Base-by-base conservation (phyloP, 345 rosid genomes). In the Trapa incisa region DNA sequence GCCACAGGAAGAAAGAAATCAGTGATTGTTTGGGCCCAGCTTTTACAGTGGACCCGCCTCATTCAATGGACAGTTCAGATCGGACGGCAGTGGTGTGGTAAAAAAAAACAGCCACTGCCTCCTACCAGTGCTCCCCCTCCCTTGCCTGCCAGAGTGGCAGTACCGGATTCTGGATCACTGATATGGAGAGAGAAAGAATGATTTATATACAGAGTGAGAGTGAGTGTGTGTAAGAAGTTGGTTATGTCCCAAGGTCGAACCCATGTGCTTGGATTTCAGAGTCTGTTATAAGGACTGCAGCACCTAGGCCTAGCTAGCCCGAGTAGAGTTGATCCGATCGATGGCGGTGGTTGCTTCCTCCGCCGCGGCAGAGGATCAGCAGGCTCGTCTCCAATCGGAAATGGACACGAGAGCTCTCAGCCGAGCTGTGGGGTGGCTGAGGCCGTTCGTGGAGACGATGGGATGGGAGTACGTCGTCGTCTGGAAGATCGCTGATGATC, bases 401-500 rank as follows among this genome's bases (percentile, higher is more conserved):
- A 57, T 33, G 62, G 62, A 57, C 65, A 81, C 83, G 96, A 78
- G 76, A 76, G 79, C 78, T 66, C 68, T 78, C 47, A 83, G 82
- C 72, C 72, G 76, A 65, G 82, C 81, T 37, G 71, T 80, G 71
- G 86, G 77, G 72, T 79, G 88, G 81, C 96, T 93, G 41, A 83
- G 96, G 73, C 96, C 92, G 35, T 74, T 88, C 32, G 90, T 90
- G 17, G 86, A 82, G 61, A 72, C 84, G 50, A 78, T 71, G 61
- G 77, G 66, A 36, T 93, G 98, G 97, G 98, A 90, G 65, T 88
- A 82, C 60, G 84, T 88, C 62, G 85, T 90, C 73, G 82, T 86
- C 58, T 93, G 98, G 97, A 86, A 87, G 78, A 76, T 90, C 58
- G 88, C 87, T 6, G 86, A 87, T 68, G 94, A 85, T 65, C 91